Evolutionary conservation across 23 red algal genomes (phyloP), one percentile per base, ranked within the genome.

Genomic region (Gracilariopsis chorda): DNA sequence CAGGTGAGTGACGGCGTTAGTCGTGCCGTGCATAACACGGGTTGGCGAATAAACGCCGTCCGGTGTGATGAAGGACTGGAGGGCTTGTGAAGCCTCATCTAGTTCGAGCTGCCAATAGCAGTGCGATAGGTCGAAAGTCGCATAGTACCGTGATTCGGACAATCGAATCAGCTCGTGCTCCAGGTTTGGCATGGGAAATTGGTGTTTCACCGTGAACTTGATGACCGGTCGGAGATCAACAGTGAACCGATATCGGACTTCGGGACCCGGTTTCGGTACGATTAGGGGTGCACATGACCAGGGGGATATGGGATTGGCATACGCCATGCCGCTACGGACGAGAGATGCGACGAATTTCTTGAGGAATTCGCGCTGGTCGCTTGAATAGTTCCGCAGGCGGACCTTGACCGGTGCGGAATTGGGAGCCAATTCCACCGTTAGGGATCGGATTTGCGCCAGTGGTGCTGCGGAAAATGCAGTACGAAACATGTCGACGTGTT

Each of bases 1-100:
- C 74, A 79, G 43, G 41, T 79, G 74, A 53, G 74, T 56, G 43
- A 56, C 49, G 37, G 74, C 74, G 49, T 79, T 51, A 48, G 74
- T 52, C 3, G 74, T 79, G 49, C 74, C 74, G 24, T 64, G 59
- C 16, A 64, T 6, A 3, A 64, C 59, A 3, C 59, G 23, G 10
- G 59, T 64, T 2, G 25, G 59, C 3, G 10, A 64, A 33, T 34
- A 64, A 7, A 64, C 36, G 30, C 59, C 59, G 25, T 64, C 59
- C 3, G 59, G 59, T 25, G 25, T 64, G 3, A 64, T 33, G 25
- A 64, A 64, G 28, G 7, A 64, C 2, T 64, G 59, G 8, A 7
- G 30, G 7, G 55, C 55, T 21, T 21, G 55, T 7, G 17, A 49
- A 30, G 27, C 25, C 49, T 48, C 6, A 19, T 79, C 74, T 4